Base-by-base conservation (phyloP, 495 filamentous ascomycete species). In the Neurospora sp. region DNA sequence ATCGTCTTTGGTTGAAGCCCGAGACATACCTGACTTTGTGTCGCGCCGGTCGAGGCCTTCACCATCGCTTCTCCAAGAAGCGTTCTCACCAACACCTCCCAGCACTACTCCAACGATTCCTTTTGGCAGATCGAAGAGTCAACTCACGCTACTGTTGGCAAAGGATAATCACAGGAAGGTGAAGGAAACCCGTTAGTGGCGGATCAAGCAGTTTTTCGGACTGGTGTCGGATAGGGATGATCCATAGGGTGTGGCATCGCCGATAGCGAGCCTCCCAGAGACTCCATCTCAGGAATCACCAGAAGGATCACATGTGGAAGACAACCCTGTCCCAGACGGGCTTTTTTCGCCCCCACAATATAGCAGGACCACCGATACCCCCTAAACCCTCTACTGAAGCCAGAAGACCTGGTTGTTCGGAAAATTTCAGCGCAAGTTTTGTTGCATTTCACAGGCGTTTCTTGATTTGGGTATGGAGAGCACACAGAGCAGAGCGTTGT, bases 141-240 rank as follows among this genome's bases (percentile, higher is more conserved):
- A 88, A 74, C 81, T 88, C 39, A 82, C 81, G 24, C 73, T 88
- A 3, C 76, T 88, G 7, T 78, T 88, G 71, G 83, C 86, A 39
- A 80, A 81, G 10, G 81, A 85, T 15, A 79, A 75, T 71, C 42
- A 75, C 10, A 66, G 71, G 13, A 77, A 76, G 38, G 70, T 34
- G 2, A 39, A 74, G 40, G 70, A 69, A 17, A 28, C 54, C 54
- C 54, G 54, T 34, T 66, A 66, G 54, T 66, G 54, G 54, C 54
- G 54, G 54, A 66, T 9, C 0, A 66, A 34, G 54, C 54, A 66
- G 13, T 34, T 66, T 34, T 36, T 66, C 28, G 54, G 24, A 66
- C 54, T 66, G 28, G 54, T 66, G 13, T 34, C 54, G 13, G 28
- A 66, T 31, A 9, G 15, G 13, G 28, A 34, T 17, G 28, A 34